Evolutionary conservation across 176 grass and related monocot genomes (phyloP), one percentile per base, ranked within the genome.

Genomic region (Juncus effusus): DNA sequence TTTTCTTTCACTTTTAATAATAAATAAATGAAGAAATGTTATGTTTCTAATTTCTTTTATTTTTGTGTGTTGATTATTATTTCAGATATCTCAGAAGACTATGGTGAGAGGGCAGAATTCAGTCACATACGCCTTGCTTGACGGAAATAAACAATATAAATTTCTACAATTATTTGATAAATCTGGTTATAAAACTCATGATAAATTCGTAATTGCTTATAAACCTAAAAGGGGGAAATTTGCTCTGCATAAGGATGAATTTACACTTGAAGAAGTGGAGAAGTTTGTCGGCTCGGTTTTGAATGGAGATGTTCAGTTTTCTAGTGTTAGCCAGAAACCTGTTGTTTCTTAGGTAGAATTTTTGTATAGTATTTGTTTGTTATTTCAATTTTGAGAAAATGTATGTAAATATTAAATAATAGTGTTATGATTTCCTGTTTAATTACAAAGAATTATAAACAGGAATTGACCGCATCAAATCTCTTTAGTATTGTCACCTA

Each of bases 11-110:
- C 55, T 6, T 19, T 0, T 70, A 55, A 12, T 53, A 38, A 45
- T 40, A 28, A 12, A 47, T 51, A 55, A 3, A 39, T 54, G 5
- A 15, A 12, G 16, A 12, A 62, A 63, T 36, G 35, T 0, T 74
- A 44, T 6, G 12, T 56, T 42, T 76, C 39, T 3, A 42, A 10
- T 51, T 36, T 3, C 3, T 65, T 69, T 19, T 52, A 7, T 7
- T 68, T 38, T 7, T 56, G n/a, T 40, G 40, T 74, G 47, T 19
- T 63, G 39, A 60, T 80, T 83, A 16, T 51, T 15, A n/a, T 42
- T 77, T 7, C 79, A 99, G 94, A 74, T 99, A 62, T 93, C 88
- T 76, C 74, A 86, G 67, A 99, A 93, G 69, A 87, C 94, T 36
- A 39, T 99, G 56, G 75, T 86, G 15, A 89, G 94, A 53, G 63